Evolutionary conservation across 495 filamentous ascomycete species (phyloP), one percentile per base, ranked within the genome.

Genomic region (Lichina pygmaea): DNA sequence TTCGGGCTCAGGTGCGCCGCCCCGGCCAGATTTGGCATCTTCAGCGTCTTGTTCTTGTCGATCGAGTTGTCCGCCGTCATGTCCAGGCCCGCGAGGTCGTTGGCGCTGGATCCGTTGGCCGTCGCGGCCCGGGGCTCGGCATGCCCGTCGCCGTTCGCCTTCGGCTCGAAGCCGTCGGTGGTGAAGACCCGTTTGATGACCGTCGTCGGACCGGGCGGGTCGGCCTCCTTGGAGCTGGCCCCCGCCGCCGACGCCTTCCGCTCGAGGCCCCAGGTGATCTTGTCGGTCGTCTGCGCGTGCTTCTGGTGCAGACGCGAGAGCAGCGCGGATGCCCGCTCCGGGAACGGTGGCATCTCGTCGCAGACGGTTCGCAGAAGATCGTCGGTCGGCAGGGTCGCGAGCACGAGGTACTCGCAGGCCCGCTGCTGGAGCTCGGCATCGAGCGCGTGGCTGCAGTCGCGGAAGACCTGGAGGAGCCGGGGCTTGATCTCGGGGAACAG

Each of bases 341-440:
- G 91, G 64, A 95, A 99, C 0, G 91, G 86, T 11, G 91, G 91
- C 91, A 99, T 95, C 56, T 99, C 91, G 54, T 99, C 91, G 59
- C 83, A 93, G 1, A 99, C 81, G 2, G 91, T 95, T 43, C 91
- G 78, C 9, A 99, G 67, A 13, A 99, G 71, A 51, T 95, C 85
- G 50, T 99, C 91, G 3, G 81, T 80, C 0, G 81, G 78, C 48
- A 91, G 66, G 39, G 73, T 84, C 16, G 84, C 84, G 46, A 99
- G 66, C 2, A 77, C 74, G 50, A 95, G 68, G 55, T 95, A 99
- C 58, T 99, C 91, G 62, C 81, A 99, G 13, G 91, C 86, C 58
- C 91, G 66, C 57, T 99, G 91, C 58, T 99, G 91, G 49, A 99
- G 60, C 55, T 99, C 91, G 0, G 91, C 78, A 53, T 99, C 91